Percentiles rank a stretch among this genome's conserved stretches.
Conservation (phyloP, 2,329 filamentous ascomycete species). For the Epichloe baconii region DNA sequence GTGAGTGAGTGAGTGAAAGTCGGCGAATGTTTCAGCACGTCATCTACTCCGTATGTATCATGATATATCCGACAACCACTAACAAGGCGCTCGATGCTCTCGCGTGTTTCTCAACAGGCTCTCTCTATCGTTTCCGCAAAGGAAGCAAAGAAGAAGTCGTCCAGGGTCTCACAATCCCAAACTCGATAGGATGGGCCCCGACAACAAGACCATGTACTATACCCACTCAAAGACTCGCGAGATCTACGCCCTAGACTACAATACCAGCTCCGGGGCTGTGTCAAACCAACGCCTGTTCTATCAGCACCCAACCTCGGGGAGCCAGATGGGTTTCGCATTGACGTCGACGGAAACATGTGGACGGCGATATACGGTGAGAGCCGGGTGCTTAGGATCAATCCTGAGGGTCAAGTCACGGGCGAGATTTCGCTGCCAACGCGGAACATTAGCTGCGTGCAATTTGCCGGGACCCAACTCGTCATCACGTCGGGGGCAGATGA, state of each 20-base stretch:
- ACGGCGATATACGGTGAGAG: conserved; percentile 70
- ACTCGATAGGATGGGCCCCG: conserved; percentile 70
- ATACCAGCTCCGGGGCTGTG: conserved; percentile 47
- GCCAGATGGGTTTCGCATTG: conserved; percentile 77
- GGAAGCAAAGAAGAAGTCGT: conserved; percentile 46
- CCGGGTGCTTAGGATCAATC: conserved; percentile 61
- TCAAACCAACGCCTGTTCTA: conserved; percentile 62
- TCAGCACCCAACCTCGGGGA: conserved; percentile 48
- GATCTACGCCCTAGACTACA: conserved; percentile 66
- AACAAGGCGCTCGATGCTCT: neutral
- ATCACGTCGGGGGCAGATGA: conserved; percentile 66
- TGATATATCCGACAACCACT: neutral
- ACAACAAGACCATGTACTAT: conserved; percentile 65
- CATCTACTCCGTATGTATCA: neutral
- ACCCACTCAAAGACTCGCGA: conserved; percentile 62
- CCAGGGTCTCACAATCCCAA: conserved; percentile 62
- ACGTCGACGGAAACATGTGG: conserved; percentile 80
- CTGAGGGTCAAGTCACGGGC: conserved; percentile 56
- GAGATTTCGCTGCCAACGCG: conserved; percentile 64
- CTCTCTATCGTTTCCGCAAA: conserved; percentile 58
- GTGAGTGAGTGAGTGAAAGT: conserved; percentile 7
- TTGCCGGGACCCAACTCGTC: conserved; percentile 61
- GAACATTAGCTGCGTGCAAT: conserved; percentile 70
- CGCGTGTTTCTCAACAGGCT: conserved; percentile 35
- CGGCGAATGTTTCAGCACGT: too few species aligned